Base-by-base conservation (phyloP, 345 rosid species). In the Pelargonium nanum region DNA sequence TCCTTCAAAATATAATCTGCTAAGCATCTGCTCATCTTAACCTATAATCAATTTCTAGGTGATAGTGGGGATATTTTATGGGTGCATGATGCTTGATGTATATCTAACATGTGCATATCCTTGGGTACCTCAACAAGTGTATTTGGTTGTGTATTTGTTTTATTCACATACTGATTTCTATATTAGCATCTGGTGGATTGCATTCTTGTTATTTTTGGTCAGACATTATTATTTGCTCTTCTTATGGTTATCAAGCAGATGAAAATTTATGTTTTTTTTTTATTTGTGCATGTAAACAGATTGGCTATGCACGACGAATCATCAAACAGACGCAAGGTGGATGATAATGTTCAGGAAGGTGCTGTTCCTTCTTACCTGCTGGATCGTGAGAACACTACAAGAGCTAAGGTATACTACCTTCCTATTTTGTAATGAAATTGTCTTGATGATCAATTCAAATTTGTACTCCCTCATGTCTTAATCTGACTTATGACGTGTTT, bases 281-380 rank as follows among this genome's bases (percentile, higher is more conserved):
- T 56, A 24, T 16, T 22, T 66, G 30, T 56, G 51, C 22, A 21
- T 73, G 20, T 62, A 21, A 26, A 67, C 71, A 94, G 97, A 32
- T 77, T 94, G 87, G 84, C 81, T 24, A 86, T 86, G 97, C 97
- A 94, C 7, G 97, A 88, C 59, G 99, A 94, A 76, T 89, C 96
- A 59, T 68, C 89, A 22, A 75, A 79, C 51, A 79, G 95, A 73
- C 85, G 99, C 61, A 86, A 86, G 72, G 83, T 75, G 61, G 99
- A 84, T 62, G 97, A 90, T 60, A 74, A 94, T 45, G 96, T 94
- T 53, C 82, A 72, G 13, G 92, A 94, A n/a, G 99, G 97, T 72
- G 97, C 97, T 72, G 68, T 85, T 75, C 99, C 99, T 66, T 85
- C 97, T 56, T 89, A 93, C 78, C 83, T 93, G 15, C 75, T 93